phyloP scores from a whole-genome alignment of 352 stramenopile species.

The Phytophthora tentaculata region DNA sequence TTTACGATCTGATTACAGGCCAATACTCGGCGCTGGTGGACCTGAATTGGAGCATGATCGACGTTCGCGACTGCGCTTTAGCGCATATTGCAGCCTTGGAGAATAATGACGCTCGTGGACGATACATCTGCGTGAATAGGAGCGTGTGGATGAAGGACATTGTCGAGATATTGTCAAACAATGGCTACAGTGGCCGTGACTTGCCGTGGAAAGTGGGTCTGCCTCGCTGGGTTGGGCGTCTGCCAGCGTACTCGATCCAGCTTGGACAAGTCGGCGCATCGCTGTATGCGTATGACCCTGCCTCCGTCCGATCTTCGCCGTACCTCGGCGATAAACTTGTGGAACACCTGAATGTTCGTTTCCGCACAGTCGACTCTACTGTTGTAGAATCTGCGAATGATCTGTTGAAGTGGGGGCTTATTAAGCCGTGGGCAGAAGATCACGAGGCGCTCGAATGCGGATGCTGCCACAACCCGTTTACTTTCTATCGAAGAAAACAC shows the following conservation, averaged over 20 bases:
- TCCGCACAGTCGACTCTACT: conserved; percentile 63
- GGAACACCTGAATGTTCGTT: conserved; percentile 81
- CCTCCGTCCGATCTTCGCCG: conserved; percentile 58
- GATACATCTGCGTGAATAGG: conserved; percentile 89
- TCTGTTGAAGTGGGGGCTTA: conserved; percentile 84
- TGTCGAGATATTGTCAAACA: conserved; percentile 82
- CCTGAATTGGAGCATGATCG: conserved; percentile 88
- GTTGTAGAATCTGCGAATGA: conserved; percentile 87
- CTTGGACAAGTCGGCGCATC: conserved; percentile 85
- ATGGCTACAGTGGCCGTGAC: conserved; percentile 87
- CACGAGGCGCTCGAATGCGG: conserved; percentile 76
- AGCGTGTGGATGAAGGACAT: conserved; percentile 91
- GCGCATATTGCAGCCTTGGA: conserved; percentile 84
- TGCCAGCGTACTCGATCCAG: conserved; percentile 87
- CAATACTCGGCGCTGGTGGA: conserved; percentile 89
- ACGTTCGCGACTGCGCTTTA: conserved; percentile 85
- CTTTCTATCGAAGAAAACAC: conserved; percentile 83
- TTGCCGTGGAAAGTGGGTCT: conserved; percentile 84
- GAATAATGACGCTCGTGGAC: conserved; percentile 81
- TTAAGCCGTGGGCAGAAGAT: conserved; percentile 91
- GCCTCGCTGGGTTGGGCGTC: conserved; percentile 81
- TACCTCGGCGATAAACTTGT: conserved; percentile 86
- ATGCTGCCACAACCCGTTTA: conserved; percentile 83
- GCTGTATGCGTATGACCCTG: conserved; percentile 71
- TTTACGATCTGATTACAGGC: conserved; percentile 87